Conservation (phyloP, 768 basidiomycete genomes). For the Inosperma sp. region DNA sequence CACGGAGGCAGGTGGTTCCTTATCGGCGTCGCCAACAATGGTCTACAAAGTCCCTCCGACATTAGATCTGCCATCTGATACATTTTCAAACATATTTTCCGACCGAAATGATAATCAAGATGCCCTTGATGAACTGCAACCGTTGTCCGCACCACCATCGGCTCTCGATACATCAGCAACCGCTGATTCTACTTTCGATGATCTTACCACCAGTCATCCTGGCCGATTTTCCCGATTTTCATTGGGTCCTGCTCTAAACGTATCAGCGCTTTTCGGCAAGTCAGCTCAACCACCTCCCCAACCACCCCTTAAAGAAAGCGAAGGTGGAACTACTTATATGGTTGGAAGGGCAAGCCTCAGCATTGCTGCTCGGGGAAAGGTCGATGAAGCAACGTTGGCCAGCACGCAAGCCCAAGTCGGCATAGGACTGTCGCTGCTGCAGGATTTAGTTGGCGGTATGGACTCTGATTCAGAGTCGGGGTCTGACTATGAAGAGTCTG, state of each 20-base stretch:
- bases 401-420: constrained; percentile 56
- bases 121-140: neutral
- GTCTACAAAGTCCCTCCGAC: no score
- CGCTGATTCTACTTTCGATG: constrained; percentile 1
- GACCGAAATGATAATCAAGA: no score
- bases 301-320: neutral
- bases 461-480: constrained; percentile 29
- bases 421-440: constrained; percentile 65
- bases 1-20: no score
- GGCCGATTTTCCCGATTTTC: constrained; percentile 10
- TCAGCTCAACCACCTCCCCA: neutral
- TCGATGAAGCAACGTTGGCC: constrained; percentile 25
- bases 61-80: neutral
- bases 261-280: constrained; percentile 2
- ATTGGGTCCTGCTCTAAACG: neutral
- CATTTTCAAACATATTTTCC: neutral
- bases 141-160: neutral
- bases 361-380: constrained; percentile 10
- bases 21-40: no score
- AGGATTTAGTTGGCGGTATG: constrained; percentile 40
- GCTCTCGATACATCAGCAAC: constrained; percentile 3
- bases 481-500: constrained; percentile 23
- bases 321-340: neutral
- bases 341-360: constrained; percentile 8
- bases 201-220: constrained; percentile 7